Percentiles rank a stretch among this genome's conserved stretches.
Evolutionary conservation across 495 filamentous ascomycete species (phyloP).

Genomic region (Recurvomyces mirabilis): DNA sequence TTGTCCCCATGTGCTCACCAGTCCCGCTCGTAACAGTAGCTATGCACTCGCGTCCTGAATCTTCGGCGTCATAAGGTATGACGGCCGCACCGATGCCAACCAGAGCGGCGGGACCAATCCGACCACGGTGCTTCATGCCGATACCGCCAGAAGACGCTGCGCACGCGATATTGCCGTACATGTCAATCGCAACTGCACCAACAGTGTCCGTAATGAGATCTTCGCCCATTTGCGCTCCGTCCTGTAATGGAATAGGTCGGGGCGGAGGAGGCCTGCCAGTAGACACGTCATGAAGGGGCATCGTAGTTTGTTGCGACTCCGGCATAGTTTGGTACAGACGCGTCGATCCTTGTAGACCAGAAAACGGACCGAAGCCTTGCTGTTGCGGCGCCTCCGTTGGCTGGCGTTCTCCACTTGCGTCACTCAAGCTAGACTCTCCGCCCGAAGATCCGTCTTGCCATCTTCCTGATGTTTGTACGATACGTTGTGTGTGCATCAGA

Average conservation of each 20-base stretch:
- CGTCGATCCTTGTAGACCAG: too few species aligned
- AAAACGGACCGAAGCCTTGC: too few species aligned
- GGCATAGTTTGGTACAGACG: neutral
- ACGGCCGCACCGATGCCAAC: slow-evolving; percentile 84
- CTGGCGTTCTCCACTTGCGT: neutral
- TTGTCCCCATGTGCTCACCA: slow-evolving; percentile 93
- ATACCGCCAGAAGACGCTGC: slow-evolving; percentile 99
- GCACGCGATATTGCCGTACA: slow-evolving; percentile 75
- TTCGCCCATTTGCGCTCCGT: slow-evolving; percentile 5
- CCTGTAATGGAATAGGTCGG: neutral
- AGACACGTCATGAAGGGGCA: neutral
- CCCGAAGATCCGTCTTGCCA: slow-evolving; percentile 29
- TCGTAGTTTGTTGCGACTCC: too few species aligned
- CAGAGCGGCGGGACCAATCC: slow-evolving; percentile 82
- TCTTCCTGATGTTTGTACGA: neutral
- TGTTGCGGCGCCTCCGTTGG: too few species aligned
- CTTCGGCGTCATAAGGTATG: slow-evolving; percentile 55
- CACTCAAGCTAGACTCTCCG: slow-evolving; percentile 6
- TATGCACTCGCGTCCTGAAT: slow-evolving; percentile 49
- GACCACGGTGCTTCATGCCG: slow-evolving; percentile 90
- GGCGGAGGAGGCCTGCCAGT: neutral
- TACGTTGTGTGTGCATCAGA: neutral
- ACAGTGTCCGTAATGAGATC: slow-evolving; percentile 80
- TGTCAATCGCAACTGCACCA: slow-evolving; percentile 85
- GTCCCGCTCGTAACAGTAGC: slow-evolving; percentile 84